These are phyloP conservation scores for Discostella stelligeroides DNA, from an alignment of 108 stramenopile genomes.

Conservation along the genomic window DNA sequence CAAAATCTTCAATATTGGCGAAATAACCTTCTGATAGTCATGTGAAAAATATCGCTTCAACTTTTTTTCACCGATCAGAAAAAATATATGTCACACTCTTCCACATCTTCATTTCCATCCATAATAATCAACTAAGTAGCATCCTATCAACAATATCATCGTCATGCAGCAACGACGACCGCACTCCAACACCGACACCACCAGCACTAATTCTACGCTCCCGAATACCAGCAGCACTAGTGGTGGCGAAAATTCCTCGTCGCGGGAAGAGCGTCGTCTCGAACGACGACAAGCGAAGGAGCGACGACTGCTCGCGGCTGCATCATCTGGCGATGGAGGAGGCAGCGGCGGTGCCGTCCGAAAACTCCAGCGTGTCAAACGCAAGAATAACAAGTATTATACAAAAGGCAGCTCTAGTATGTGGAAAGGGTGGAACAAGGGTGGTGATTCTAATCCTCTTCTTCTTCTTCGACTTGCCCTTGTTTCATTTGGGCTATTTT, in stretches of 20 bases:
- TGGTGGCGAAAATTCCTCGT: constrained; percentile 13
- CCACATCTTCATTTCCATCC: background rate
- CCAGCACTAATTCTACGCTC: background rate
- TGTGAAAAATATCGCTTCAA: too few species aligned
- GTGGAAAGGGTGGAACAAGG: background rate
- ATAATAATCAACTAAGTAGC: too few species aligned
- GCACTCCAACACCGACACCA: constrained; percentile 25
- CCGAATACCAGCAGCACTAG: constrained; percentile 2
- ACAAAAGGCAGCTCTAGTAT: background rate
- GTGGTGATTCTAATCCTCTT: background rate
- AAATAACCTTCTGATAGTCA: too few species aligned
- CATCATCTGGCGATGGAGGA: background rate
- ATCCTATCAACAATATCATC: background rate
- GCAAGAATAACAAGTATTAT: background rate
- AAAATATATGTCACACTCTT: too few species aligned
- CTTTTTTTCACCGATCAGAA: too few species aligned
- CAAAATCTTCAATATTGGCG: too few species aligned
- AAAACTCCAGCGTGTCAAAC: constrained; percentile 12
- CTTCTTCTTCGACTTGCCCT: constrained; percentile 13
- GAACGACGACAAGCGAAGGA: constrained; percentile 50
- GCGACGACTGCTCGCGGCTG: constrained; percentile 8
- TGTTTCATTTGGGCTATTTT: constrained; percentile 28
- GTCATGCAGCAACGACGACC: constrained; percentile 50
- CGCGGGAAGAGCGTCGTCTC: constrained; percentile 40
- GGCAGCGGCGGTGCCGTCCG: background rate